Evolutionary conservation across 371 early-diverging fungal species (phyloP).

Genomic region (Mortierella sp.): DNA sequence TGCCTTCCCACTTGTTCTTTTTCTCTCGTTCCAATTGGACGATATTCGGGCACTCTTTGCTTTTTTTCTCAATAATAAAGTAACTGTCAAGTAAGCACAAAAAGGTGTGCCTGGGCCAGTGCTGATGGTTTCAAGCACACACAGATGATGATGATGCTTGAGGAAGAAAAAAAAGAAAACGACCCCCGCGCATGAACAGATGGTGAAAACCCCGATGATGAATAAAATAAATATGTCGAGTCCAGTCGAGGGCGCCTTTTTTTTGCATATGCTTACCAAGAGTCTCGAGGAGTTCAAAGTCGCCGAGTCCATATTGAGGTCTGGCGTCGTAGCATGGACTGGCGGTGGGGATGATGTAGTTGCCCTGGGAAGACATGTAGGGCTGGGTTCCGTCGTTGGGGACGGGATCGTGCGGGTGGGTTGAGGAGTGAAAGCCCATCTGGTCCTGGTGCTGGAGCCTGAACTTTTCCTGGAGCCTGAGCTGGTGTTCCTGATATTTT

Average conservation of each 20-base stretch:
- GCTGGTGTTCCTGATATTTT: slow-evolving; percentile 46
- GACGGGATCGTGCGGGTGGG: slow-evolving; percentile 52
- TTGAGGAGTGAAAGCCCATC: slow-evolving; percentile 49
- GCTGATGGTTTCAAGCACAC: neutral
- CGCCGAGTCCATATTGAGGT: slow-evolving; percentile 56
- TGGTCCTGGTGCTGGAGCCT: slow-evolving; percentile 44
- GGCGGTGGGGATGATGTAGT: slow-evolving; percentile 34
- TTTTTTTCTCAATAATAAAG: neutral
- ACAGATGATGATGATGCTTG: neutral
- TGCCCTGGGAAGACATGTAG: slow-evolving; percentile 47
- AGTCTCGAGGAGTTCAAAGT: slow-evolving; percentile 77
- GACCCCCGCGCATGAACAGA: neutral
- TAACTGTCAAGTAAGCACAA: neutral
- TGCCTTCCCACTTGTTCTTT: neutral
- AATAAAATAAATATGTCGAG: neutral
- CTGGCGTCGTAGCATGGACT: slow-evolving; percentile 49
- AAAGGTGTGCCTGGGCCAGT: neutral
- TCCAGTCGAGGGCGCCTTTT: too few species aligned
- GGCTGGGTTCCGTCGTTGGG: slow-evolving; percentile 50
- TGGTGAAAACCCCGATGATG: neutral
- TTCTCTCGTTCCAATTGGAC: neutral
- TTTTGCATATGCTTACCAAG: slow-evolving; percentile 64
- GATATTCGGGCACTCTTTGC: neutral
- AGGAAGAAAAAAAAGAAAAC: neutral
- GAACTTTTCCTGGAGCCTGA: slow-evolving; percentile 44